These are phyloP conservation scores for Geotrichum aggregatum DNA, from an alignment of 1,139 yeast species.

Conservation along the genomic window DNA sequence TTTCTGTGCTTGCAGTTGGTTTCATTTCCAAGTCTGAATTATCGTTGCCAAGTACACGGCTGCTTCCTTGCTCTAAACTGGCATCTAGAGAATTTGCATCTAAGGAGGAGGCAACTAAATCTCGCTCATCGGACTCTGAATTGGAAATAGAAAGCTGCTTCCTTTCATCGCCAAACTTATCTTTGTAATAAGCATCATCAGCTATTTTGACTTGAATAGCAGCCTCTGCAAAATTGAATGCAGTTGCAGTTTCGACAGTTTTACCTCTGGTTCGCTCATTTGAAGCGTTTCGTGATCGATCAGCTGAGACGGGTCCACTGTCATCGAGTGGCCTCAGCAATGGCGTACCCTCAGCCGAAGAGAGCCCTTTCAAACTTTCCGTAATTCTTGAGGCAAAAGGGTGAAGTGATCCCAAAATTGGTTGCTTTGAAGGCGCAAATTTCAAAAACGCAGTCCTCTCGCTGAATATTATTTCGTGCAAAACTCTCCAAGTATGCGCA, in stretches of 20 bases:
- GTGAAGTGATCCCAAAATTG: constrained; percentile 11
- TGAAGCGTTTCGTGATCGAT: constrained; percentile 6
- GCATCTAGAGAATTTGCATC: constrained; percentile 12
- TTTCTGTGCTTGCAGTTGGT: neutral
- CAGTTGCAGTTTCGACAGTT: too few species aligned
- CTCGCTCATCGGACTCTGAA: constrained; percentile 7
- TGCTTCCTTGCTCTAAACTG: neutral
- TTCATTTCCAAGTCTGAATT: too few species aligned
- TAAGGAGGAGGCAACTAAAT: constrained; percentile 13
- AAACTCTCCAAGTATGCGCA: constrained; percentile 66
- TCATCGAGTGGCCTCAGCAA: constrained; percentile 16
- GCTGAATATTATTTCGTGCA: constrained; percentile 53
- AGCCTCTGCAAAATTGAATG: too few species aligned
- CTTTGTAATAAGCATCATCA: too few species aligned
- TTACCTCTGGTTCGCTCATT: constrained; percentile 8
- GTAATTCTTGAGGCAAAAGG: constrained; percentile 21
- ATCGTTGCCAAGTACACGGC: too few species aligned
- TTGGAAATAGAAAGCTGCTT: constrained; percentile 3
- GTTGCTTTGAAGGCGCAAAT: constrained; percentile 19
- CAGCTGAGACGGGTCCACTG: neutral
- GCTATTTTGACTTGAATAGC: neutral
- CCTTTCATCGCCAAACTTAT: neutral
- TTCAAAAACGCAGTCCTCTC: constrained; percentile 35
- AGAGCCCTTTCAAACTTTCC: constrained; percentile 19
- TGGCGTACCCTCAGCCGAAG: constrained; percentile 20